Base-by-base conservation (phyloP, 208 protist species). In the Leishmania lainsoni region DNA sequence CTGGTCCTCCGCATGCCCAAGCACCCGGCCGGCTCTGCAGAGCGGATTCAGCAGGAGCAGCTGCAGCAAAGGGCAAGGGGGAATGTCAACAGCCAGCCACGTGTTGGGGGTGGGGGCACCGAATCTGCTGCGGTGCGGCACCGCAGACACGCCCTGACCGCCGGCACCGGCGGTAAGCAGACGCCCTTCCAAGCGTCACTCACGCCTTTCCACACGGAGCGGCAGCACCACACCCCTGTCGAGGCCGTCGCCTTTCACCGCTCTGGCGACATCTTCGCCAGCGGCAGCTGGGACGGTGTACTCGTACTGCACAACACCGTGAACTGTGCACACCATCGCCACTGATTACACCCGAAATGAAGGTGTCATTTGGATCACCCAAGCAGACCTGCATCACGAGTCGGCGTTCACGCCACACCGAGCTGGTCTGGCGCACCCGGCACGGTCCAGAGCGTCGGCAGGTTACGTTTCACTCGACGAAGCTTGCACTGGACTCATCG, bases 251-350 rank as follows among this genome's bases (percentile, higher is more conserved):
- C 86, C 48, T 95, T 94, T 68, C 94, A 97, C 78, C 45, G 59
- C 68, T 85, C 86, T 8, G 94, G 94, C 51, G 91, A 93, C 56
- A 82, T 96, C 45, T 83, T 95, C 35, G 94, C 92, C 45, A 95
- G 91, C 12, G 92, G 90, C 26, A 88, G 89, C 59, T 97, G 94
- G 92, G 94, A 95, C 32, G 89, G 91, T 26, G 75, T 35, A 35
- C 81, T 94, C 22, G 82, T 85, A 32, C 83, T 97, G 75, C 81
- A 94, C 72, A 79, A 95, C 83, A 82, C 78, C 77, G 74, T 5
- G 78, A 81, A 56, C 68, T 85, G 22, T n/a, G 58, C 76, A 78
- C 81, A 48, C 71, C 76, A 9, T 75, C 73, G 8, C 54, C 80
- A 29, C 54, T 79, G 73, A 63, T 90, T 10, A 22, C 56, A 17